phyloP scores from a whole-genome alignment of 192 early-diverging fungal species.

The Diversispora eburnea region DNA sequence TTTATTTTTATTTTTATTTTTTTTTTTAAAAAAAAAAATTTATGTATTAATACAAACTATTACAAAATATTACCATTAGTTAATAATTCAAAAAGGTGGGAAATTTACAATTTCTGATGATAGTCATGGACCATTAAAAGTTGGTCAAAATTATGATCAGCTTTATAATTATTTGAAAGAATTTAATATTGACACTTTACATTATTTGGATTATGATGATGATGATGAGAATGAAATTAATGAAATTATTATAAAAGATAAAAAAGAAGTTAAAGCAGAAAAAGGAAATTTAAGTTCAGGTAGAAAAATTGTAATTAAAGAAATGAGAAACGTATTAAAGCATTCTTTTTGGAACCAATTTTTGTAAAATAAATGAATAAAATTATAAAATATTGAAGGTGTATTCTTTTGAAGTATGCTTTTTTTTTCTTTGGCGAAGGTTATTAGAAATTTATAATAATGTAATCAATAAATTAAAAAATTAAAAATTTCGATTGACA shows the following conservation, averaged over 20 bases:
- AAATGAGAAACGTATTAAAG: conserved; percentile 18
- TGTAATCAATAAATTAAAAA: too few species aligned
- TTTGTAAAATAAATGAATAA: neutral
- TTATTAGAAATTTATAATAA: too few species aligned
- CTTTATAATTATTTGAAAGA: conserved; percentile 67
- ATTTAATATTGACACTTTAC: conserved; percentile 55
- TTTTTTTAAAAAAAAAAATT: neutral
- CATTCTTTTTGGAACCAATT: conserved; percentile 26
- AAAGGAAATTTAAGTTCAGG: neutral
- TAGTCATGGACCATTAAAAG: conserved; percentile 83
- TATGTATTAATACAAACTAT: too few species aligned
- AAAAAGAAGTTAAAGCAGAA: neutral
- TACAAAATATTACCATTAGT: conserved; percentile 31
- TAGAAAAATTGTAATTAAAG: conserved; percentile 8
- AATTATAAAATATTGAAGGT: too few species aligned
- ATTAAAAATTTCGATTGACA: too few species aligned
- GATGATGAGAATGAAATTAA: neutral
- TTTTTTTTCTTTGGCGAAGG: too few species aligned
- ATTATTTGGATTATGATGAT: conserved; percentile 39
- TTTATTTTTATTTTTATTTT: neutral
- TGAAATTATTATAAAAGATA: too few species aligned
- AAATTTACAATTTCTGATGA: conserved; percentile 89
- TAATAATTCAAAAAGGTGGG: conserved; percentile 61
- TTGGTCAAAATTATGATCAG: conserved; percentile 81
- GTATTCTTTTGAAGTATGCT: too few species aligned